These are phyloP conservation scores for Adansonia digitata DNA, from an alignment of 345 rosid genomes.

Conservation along the genomic window DNA sequence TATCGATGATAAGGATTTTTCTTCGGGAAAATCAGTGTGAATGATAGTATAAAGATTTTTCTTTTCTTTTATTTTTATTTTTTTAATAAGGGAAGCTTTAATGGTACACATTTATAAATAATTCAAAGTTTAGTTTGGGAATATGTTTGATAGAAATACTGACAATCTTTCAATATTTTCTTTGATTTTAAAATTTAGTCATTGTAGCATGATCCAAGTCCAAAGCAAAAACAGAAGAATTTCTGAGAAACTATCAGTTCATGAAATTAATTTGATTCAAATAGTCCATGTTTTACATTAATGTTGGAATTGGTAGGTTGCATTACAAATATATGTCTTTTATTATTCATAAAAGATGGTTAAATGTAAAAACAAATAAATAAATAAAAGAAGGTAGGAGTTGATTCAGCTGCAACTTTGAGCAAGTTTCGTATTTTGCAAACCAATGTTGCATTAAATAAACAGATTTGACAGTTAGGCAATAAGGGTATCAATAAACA, in stretches of 20 bases:
- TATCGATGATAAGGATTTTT: neutral
- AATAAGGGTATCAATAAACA: neutral
- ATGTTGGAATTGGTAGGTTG: conserved; percentile 1
- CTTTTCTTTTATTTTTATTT: neutral
- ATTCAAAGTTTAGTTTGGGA: neutral
- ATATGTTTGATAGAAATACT: neutral
- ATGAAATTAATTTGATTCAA: neutral
- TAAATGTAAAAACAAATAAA: too few species aligned
- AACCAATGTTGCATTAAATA: neutral
- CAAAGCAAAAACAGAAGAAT: neutral
- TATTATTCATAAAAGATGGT: neutral
- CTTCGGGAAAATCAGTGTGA: neutral
- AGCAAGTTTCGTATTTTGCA: neutral
- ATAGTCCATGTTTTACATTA: conserved; percentile 3
- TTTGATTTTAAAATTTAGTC: neutral
- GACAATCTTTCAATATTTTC: neutral
- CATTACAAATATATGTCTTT: neutral
- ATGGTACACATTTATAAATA: neutral
- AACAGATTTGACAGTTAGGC: neutral
- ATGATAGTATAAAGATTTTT: neutral
- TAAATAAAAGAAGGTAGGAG: too few species aligned
- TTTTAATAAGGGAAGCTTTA: neutral
- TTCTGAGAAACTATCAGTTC: neutral
- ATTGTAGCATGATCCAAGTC: neutral
- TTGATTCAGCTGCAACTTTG: neutral